These are phyloP conservation scores for Westerdykella aurantiaca DNA, from an alignment of 2,329 filamentous ascomycete genomes.

Conservation along the genomic window DNA sequence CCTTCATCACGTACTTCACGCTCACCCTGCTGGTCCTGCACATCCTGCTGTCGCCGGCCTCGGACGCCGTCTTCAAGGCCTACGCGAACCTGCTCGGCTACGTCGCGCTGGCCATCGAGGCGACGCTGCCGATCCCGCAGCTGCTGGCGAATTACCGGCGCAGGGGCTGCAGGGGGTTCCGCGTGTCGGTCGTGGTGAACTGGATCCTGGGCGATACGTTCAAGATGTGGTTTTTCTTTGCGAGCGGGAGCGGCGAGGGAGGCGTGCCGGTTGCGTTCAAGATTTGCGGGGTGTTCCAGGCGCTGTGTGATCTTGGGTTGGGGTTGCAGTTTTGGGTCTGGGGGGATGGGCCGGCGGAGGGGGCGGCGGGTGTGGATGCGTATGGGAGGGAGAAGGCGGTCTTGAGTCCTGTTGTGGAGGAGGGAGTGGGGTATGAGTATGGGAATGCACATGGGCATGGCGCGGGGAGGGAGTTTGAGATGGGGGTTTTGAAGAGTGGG, in stretches of 20 bases:
- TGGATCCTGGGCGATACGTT: constrained; percentile 77
- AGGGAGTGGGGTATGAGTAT: not conserved
- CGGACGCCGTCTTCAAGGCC: constrained; percentile 49
- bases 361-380: not conserved
- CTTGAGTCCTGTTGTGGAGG: not conserved
- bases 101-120: constrained; percentile 72
- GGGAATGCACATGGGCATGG: no score
- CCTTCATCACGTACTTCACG: constrained; percentile 65
- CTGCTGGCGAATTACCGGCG: constrained; percentile 64
- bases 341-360: constrained; percentile 22
- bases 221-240: constrained; percentile 75
- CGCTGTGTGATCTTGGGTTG: constrained; percentile 66
- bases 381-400: not conserved
- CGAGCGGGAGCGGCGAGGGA: constrained; percentile 57
- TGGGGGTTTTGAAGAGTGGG: no score
- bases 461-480: no score
- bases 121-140: constrained; percentile 75
- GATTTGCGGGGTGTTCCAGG: constrained; percentile 75
- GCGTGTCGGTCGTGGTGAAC: constrained; percentile 66
- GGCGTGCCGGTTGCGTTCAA: constrained; percentile 73
- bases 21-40: constrained; percentile 57
- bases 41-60: constrained; percentile 56
- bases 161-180: constrained; percentile 70
- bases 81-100: constrained; percentile 68
- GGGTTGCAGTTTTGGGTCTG: constrained; percentile 61